These are phyloP conservation scores for Pyricularia grisea DNA, from an alignment of 2,329 filamentous ascomycete species.

Conservation along the genomic window DNA sequence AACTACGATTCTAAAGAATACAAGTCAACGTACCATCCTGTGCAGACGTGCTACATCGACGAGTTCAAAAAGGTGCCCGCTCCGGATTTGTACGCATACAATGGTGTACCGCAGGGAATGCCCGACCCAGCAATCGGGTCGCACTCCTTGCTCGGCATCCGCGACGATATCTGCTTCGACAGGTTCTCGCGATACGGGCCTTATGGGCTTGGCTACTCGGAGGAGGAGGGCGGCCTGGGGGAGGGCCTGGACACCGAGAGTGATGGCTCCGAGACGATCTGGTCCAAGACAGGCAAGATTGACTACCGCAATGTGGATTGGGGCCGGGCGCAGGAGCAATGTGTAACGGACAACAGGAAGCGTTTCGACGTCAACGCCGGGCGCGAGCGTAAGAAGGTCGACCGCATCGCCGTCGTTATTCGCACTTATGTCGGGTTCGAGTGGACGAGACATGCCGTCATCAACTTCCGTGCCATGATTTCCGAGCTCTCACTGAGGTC, in stretches of 20 bases:
- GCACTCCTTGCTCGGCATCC: conserved; percentile 62
- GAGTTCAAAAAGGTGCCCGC: conserved; percentile 42
- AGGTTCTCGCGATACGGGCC: conserved; percentile 76
- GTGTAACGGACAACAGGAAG: conserved; percentile 49
- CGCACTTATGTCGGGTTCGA: conserved; percentile 72
- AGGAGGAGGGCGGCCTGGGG: conserved; percentile 59
- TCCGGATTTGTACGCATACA: conserved; percentile 58
- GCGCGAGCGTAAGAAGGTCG: conserved; percentile 28
- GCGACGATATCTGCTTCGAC: conserved; percentile 78
- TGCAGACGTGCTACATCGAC: conserved; percentile 56
- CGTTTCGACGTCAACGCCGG: conserved; percentile 34
- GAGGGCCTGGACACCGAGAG: conserved; percentile 65
- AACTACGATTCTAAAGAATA: conserved; percentile 51
- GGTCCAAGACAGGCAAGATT: conserved; percentile 44
- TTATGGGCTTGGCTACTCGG: conserved; percentile 77
- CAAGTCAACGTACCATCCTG: conserved; percentile 37
- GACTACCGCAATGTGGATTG: conserved; percentile 47
- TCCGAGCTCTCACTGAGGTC: conserved; percentile 69
- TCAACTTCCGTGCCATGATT: conserved; percentile 75
- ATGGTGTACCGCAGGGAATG: conserved; percentile 46
- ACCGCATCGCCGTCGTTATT: conserved; percentile 66
- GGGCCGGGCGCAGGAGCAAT: conserved; percentile 42
- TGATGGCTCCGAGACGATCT: conserved; percentile 54
- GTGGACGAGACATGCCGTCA: conserved; percentile 67
- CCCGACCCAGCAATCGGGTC: conserved; percentile 72